Conservation (phyloP, 345 rosid genomes). For the Eucalyptus polybractea region DNA sequence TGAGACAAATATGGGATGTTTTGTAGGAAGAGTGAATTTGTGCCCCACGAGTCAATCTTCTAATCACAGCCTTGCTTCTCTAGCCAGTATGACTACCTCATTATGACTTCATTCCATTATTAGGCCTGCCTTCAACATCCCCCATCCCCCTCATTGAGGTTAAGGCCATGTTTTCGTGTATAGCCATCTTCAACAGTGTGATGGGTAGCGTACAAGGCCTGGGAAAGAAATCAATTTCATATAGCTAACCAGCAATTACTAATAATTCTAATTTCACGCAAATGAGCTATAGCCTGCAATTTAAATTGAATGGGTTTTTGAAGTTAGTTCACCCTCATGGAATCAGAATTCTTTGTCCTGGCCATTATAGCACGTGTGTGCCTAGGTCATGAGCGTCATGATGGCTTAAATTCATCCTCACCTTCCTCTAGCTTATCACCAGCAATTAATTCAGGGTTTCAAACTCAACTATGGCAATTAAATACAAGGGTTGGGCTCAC, state of each 20-base stretch:
- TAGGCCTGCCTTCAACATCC: neutral
- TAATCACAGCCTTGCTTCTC: neutral
- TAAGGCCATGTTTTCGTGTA: neutral
- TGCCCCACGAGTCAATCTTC: neutral
- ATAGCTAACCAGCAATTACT: neutral
- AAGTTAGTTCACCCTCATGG: neutral
- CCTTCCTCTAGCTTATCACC: neutral
- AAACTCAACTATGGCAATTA: neutral
- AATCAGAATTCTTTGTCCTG: neutral
- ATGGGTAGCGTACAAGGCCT: rapidly evolving
- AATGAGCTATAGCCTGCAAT: neutral
- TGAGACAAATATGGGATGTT: neutral
- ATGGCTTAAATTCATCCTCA: neutral
- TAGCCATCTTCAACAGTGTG: neutral
- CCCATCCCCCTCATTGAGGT: neutral
- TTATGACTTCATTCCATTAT: neutral
- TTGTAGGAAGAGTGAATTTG: neutral
- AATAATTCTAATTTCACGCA: neutral
- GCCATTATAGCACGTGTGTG: neutral
- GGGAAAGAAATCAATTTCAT: neutral
- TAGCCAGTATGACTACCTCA: neutral
- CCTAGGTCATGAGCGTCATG: neutral
- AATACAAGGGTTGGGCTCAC: neutral
- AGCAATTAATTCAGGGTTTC: neutral
- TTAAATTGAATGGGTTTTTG: neutral